Percentiles rank a stretch among this genome's conserved stretches.
These are phyloP conservation scores for Phytophthora chlamydospora DNA, from an alignment of 352 stramenopile genomes.

Conservation along the genomic window DNA sequence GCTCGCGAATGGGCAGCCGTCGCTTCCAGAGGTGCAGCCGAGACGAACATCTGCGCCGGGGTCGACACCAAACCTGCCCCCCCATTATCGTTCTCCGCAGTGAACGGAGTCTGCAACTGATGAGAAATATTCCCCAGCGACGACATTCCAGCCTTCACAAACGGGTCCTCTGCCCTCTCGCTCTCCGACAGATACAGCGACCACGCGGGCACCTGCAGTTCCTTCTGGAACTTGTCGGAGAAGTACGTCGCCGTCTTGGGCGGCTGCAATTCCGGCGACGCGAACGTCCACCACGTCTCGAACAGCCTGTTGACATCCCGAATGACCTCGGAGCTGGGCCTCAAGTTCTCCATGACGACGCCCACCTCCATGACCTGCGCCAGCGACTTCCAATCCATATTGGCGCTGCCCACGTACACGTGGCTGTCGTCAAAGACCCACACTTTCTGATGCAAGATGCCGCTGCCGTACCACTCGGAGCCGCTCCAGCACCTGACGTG, in stretches of 20 bases:
- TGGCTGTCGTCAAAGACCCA: constrained; percentile 73
- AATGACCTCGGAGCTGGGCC: constrained; percentile 39
- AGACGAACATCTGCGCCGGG: constrained; percentile 55
- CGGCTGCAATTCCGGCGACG: constrained; percentile 34
- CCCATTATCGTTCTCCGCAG: not conserved
- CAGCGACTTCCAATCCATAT: constrained; percentile 90
- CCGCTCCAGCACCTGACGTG: constrained; percentile 69
- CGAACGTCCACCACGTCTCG: constrained; percentile 78
- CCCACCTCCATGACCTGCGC: constrained; percentile 88
- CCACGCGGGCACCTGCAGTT: constrained; percentile 68
- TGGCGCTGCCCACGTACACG: constrained; percentile 81
- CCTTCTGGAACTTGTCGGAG: constrained; percentile 61
- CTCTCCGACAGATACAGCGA: constrained; percentile 49
- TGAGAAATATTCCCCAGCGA: constrained; percentile 59
- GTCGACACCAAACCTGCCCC: constrained; percentile 1
- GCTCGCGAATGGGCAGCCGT: constrained; percentile 53
- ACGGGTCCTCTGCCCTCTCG: constrained; percentile 50
- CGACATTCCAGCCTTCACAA: constrained; percentile 45
- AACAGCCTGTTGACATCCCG: constrained; percentile 70
- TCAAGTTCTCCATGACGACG: constrained; percentile 61
- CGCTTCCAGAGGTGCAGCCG: constrained; percentile 65
- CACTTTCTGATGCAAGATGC: constrained; percentile 87
- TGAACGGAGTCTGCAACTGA: constrained; percentile 47
- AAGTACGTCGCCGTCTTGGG: constrained; percentile 51
- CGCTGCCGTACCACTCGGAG: constrained; percentile 71